Evolutionary conservation across 345 rosid species (phyloP).

Genomic region (Populus nigra): DNA sequence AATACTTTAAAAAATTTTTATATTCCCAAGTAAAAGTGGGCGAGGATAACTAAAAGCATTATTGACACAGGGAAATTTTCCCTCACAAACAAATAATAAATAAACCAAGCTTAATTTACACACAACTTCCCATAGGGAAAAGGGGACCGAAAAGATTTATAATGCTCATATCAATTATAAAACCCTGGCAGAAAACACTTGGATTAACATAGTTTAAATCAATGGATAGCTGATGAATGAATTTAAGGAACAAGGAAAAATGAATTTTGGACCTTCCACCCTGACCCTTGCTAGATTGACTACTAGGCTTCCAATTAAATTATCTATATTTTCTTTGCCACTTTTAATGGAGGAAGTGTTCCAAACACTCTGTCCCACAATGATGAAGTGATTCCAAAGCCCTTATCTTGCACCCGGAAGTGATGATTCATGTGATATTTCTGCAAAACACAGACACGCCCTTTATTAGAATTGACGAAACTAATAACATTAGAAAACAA

Average conservation of each 20-base stretch:
- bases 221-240: slow-evolving; percentile 1
- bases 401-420: slow-evolving; percentile 77
- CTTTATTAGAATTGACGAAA: too few relatives aligned
- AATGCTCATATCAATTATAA: not conserved
- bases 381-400: slow-evolving; percentile 89
- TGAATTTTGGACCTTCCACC: not conserved
- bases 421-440: slow-evolving; percentile 95
- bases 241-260: not conserved
- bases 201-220: slow-evolving; percentile 4
- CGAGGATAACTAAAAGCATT: not conserved
- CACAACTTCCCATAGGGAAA: not conserved
- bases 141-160: slow-evolving; percentile 11
- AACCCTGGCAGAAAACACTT: slow-evolving; percentile 7
- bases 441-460: slow-evolving; percentile 36
- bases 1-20: too few relatives aligned
- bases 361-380: slow-evolving; percentile 86
- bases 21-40: not conserved
- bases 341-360: slow-evolving; percentile 59
- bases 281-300: not conserved
- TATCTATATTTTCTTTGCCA: slow-evolving; percentile 11
- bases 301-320: not conserved
- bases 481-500: not conserved
- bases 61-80: not conserved
- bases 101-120: slow-evolving; percentile 12
- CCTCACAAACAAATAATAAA: not conserved